Evolutionary conservation across 225 moss, liverwort and hornwort species (phyloP).

Genomic region (Climacium dendroides): DNA sequence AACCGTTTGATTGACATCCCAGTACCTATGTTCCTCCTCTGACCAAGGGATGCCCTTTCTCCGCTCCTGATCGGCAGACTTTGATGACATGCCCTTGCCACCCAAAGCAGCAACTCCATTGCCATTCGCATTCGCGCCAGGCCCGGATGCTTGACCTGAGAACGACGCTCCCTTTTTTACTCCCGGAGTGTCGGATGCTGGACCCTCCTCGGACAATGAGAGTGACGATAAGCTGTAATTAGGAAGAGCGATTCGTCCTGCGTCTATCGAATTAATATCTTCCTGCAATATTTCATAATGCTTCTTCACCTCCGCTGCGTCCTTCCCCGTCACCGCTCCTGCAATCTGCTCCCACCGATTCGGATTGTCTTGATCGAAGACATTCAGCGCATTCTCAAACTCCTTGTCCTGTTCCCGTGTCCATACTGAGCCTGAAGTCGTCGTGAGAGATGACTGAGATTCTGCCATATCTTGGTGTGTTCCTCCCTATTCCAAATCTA

Average conservation of each 20-base stretch:
- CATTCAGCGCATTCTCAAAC: slow-evolving; percentile 74
- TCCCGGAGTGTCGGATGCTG: slow-evolving; percentile 57
- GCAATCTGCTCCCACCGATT: slow-evolving; percentile 79
- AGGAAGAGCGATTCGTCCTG: slow-evolving; percentile 71
- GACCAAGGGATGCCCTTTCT: slow-evolving; percentile 94
- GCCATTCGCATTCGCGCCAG: slow-evolving; percentile 36
- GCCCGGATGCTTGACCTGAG: slow-evolving; percentile 52
- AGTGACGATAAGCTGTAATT: slow-evolving; percentile 64
- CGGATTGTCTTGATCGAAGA: slow-evolving; percentile 39
- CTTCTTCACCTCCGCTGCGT: slow-evolving; percentile 62
- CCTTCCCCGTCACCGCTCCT: slow-evolving; percentile 59
- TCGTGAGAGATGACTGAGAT: slow-evolving; percentile 42
- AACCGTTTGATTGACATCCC: background rate
- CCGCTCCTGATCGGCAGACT: slow-evolving; percentile 84
- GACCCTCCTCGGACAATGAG: slow-evolving; percentile 42
- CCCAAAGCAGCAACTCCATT: slow-evolving; percentile 29
- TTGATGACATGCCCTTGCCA: slow-evolving; percentile 41
- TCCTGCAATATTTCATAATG: slow-evolving; percentile 72
- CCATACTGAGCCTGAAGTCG: slow-evolving; percentile 43
- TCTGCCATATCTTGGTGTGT: slow-evolving; percentile 16
- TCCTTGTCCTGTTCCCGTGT: slow-evolving; percentile 66
- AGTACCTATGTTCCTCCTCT: slow-evolving; percentile 90
- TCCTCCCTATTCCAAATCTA: background rate
- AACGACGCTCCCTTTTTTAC: slow-evolving; percentile 48
- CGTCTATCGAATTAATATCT: slow-evolving; percentile 65